phyloP scores from a whole-genome alignment of 2,329 filamentous ascomycete genomes.

The Pseudogymnoascus sp. region DNA sequence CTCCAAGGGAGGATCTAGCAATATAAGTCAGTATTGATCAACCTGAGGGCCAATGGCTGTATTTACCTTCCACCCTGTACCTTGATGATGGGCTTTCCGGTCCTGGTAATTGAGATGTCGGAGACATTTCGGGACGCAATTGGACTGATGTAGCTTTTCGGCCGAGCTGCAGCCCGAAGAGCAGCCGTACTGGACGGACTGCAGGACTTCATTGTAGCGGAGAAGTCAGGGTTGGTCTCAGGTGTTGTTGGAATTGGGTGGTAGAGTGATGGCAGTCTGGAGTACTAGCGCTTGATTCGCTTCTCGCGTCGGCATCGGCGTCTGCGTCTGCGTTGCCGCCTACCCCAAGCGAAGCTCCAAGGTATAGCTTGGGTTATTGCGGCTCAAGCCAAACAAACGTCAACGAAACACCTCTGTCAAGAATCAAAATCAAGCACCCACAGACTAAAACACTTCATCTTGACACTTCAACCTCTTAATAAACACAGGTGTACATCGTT shows the following conservation, averaged over 20 bases:
- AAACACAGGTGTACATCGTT: slow-evolving; percentile 2
- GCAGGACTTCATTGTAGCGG: slow-evolving; percentile 34
- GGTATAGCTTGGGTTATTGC: slow-evolving; percentile 10
- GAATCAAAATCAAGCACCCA: background rate
- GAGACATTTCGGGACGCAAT: slow-evolving; percentile 52
- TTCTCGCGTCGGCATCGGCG: slow-evolving; percentile 9
- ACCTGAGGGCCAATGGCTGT: slow-evolving; percentile 10
- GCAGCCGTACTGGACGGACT: slow-evolving; percentile 46
- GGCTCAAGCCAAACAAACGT: slow-evolving; percentile 7
- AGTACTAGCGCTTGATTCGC: slow-evolving; percentile 13
- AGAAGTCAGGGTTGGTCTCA: slow-evolving; percentile 13
- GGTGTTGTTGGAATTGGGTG: slow-evolving; percentile 7
- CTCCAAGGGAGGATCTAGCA: slow-evolving; percentile 74
- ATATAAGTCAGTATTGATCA: background rate
- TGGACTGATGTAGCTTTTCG: slow-evolving; percentile 40
- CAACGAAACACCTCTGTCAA: background rate
- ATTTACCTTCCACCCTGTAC: slow-evolving; percentile 81
- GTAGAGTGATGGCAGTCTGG: slow-evolving; percentile 2
- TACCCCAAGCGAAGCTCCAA: slow-evolving; percentile 13
- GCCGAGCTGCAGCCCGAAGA: slow-evolving; percentile 51
- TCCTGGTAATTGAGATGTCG: slow-evolving; percentile 89
- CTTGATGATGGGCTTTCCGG: slow-evolving; percentile 90
- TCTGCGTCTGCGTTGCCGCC: slow-evolving; percentile 3
- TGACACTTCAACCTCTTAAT: background rate
- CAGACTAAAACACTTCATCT: background rate